phyloP scores from a whole-genome alignment of 2,329 filamentous ascomycete genomes.

The Trichoderma afroharzianum region DNA sequence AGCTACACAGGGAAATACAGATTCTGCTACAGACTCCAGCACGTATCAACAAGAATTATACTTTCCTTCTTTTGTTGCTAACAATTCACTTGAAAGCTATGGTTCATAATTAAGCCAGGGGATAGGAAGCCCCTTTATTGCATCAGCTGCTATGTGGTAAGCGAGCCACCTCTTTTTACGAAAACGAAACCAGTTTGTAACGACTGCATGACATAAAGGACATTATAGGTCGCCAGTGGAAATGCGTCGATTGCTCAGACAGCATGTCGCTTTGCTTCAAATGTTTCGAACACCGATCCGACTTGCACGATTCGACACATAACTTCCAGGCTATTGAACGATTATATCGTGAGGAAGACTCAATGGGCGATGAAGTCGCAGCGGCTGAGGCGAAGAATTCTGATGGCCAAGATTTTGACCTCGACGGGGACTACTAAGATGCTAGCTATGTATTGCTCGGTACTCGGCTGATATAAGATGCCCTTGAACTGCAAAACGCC shows the following conservation, averaged over 20 bases:
- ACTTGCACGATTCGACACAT: not conserved
- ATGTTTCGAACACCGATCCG: not conserved
- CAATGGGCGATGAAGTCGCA: not conserved
- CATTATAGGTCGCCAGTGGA: not conserved
- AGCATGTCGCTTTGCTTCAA: not conserved
- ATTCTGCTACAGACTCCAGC: too few species aligned
- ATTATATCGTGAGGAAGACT: not conserved
- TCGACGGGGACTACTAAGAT: not conserved
- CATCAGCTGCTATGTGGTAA: not conserved
- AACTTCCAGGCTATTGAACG: not conserved
- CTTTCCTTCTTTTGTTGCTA: too few species aligned
- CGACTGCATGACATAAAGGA: not conserved
- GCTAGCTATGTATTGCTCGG: not conserved
- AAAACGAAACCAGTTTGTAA: not conserved
- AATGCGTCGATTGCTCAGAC: not conserved
- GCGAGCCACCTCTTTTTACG: not conserved
- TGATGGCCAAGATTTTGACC: not conserved
- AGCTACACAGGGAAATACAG: too few species aligned
- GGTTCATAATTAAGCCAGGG: too few species aligned
- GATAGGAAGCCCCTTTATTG: not conserved
- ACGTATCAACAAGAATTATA: too few species aligned
- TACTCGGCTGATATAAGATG: too few species aligned
- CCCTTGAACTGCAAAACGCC: too few species aligned
- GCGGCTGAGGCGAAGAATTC: not conserved
- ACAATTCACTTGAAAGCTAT: too few species aligned